These are phyloP conservation scores for Blastomyces percursus DNA, from an alignment of 2,329 filamentous ascomycete genomes.

Conservation along the genomic window DNA sequence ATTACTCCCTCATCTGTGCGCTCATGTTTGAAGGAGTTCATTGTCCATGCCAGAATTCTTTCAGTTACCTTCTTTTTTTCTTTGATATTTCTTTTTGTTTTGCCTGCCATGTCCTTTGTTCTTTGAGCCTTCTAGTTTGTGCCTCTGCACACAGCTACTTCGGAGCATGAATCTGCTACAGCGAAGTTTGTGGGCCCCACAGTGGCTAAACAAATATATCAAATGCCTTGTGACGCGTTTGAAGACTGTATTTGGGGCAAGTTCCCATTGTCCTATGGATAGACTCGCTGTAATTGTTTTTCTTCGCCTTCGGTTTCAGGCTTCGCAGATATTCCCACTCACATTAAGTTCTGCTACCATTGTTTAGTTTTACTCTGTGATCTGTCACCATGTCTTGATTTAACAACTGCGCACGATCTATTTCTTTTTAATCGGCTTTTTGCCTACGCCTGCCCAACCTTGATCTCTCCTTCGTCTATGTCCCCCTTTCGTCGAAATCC, in stretches of 20 bases:
- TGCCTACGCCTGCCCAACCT: neutral
- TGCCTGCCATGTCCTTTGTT: neutral
- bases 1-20: neutral
- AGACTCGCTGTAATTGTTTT: neutral
- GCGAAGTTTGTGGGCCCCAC: neutral
- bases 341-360: slow-evolving; percentile 1
- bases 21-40: neutral
- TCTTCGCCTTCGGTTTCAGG: neutral
- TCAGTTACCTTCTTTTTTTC: neutral
- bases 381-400: neutral
- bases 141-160: neutral
- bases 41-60: neutral
- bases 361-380: neutral
- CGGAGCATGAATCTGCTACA: neutral
- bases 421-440: neutral
- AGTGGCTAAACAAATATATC: neutral
- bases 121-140: neutral
- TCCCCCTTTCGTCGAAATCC: neutral
- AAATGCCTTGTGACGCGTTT: slow-evolving; percentile 1
- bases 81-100: neutral
- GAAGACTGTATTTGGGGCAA: neutral
- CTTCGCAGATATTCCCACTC: neutral
- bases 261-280: neutral
- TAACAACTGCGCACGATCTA: neutral
- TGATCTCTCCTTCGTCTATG: neutral